These are phyloP conservation scores for Breynia disticha DNA, from an alignment of 441 rosid species.

Conservation along the genomic window DNA sequence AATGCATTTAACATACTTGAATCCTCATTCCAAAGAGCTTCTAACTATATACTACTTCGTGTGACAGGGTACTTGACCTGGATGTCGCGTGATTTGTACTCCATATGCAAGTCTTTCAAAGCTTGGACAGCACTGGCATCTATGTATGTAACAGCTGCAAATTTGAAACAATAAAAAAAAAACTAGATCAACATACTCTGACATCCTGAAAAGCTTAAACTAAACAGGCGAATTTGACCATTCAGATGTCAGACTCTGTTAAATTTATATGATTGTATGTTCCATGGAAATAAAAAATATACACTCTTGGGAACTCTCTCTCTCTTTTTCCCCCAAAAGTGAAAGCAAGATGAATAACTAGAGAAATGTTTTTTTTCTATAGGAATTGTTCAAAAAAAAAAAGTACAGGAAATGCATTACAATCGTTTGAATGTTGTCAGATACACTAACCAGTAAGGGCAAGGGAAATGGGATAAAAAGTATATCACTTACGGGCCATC, in stretches of 20 bases:
- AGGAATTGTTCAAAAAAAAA: neutral
- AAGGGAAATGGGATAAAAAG: neutral
- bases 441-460: neutral
- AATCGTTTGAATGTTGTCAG: neutral
- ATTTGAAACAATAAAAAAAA: conserved; percentile 3
- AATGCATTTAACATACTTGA: neutral
- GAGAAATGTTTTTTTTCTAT: neutral
- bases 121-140: conserved; percentile 83
- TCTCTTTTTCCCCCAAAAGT: neutral
- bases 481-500: conserved; percentile 76
- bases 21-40: neutral
- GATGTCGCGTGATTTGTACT: conserved; percentile 60
- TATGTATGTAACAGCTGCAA: conserved; percentile 65
- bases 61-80: conserved; percentile 29
- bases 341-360: neutral
- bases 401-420: neutral
- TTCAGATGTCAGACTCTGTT: neutral
- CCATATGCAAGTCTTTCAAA: conserved; percentile 62
- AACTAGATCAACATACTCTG: neutral
- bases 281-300: neutral
- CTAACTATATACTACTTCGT: neutral
- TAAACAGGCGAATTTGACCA: neutral
- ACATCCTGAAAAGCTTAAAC: neutral
- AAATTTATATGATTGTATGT: neutral
- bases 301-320: neutral